A percentile compares a stretch with the other conserved stretches of the same genome.
Conservation (phyloP, 106 monocot genomes). For the Dendrobium huoshanense region DNA sequence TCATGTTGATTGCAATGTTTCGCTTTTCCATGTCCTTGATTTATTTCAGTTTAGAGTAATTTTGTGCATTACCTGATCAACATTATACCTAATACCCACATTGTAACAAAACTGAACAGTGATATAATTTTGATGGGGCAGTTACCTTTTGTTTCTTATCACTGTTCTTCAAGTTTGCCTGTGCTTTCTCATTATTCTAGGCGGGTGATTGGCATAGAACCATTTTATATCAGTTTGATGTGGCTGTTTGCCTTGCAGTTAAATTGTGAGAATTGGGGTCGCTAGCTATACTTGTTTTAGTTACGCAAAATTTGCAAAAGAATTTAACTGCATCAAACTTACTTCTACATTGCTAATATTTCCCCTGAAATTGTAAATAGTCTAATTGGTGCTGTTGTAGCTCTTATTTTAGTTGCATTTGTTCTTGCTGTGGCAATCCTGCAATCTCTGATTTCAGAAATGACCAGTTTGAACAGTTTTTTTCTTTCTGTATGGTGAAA, state of each 20-base stretch:
- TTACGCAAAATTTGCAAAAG: not conserved
- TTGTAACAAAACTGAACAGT: not conserved
- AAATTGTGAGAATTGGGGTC: not conserved
- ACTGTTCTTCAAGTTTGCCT: not conserved
- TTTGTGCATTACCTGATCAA: not conserved
- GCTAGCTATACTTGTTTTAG: not conserved
- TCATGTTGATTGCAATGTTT: not conserved
- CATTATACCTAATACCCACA: not conserved
- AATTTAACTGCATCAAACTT: not conserved
- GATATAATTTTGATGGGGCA: not conserved
- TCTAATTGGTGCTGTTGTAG: not conserved
- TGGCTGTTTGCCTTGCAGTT: not conserved
- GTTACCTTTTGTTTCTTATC: not conserved
- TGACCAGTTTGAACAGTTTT: not conserved
- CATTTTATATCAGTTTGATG: not conserved
- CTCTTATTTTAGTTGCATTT: not conserved
- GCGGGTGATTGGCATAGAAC: not conserved
- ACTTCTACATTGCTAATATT: not conserved
- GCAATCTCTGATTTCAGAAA: not conserved
- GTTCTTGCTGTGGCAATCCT: not conserved
- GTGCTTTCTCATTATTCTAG: not conserved
- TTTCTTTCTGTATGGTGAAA: not conserved
- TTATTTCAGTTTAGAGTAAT: not conserved
- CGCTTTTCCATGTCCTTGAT: not conserved
- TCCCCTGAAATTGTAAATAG: not conserved